Evolutionary conservation across 106 monocot species (phyloP).

Genomic region (Dioscorea dumetorum): DNA sequence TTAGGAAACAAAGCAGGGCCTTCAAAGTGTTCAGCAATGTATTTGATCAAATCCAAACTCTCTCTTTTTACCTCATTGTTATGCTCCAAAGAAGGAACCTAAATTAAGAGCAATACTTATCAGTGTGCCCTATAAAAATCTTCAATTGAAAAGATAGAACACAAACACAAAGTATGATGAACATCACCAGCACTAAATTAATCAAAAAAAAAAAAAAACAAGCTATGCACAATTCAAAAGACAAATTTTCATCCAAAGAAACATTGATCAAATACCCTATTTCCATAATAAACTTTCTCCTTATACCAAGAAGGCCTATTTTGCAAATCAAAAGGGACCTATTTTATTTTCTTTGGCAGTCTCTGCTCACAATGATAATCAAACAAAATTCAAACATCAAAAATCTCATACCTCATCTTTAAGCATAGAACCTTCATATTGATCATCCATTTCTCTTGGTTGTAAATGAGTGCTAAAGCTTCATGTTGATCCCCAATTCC

Average conservation of each 20-base stretch:
- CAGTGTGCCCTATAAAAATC: not conserved
- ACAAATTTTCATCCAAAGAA: too few species aligned
- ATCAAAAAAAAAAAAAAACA: too few species aligned
- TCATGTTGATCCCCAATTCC: too few species aligned
- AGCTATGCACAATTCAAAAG: too few species aligned
- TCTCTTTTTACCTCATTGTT: conserved; percentile 70
- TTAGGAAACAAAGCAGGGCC: conserved; percentile 51
- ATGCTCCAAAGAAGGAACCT: conserved; percentile 80
- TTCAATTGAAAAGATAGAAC: not conserved
- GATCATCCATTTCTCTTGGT: too few species aligned
- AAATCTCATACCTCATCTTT: too few species aligned
- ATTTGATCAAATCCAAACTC: conserved; percentile 63
- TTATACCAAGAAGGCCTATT: conserved; percentile 15
- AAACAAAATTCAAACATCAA: too few species aligned
- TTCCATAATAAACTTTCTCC: conserved; percentile 12
- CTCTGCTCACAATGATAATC: not conserved
- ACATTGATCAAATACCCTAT: not conserved
- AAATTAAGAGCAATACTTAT: not conserved
- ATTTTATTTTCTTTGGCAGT: conserved; percentile 4
- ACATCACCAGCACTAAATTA: too few species aligned
- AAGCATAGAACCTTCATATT: too few species aligned
- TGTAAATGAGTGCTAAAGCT: too few species aligned
- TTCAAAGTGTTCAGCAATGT: conserved; percentile 56
- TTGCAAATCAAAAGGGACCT: conserved; percentile 6
- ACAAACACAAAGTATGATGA: too few species aligned